Evolutionary conservation across 2,329 filamentous ascomycete species (phyloP).

Genomic region (Fusarium verrucosum): DNA sequence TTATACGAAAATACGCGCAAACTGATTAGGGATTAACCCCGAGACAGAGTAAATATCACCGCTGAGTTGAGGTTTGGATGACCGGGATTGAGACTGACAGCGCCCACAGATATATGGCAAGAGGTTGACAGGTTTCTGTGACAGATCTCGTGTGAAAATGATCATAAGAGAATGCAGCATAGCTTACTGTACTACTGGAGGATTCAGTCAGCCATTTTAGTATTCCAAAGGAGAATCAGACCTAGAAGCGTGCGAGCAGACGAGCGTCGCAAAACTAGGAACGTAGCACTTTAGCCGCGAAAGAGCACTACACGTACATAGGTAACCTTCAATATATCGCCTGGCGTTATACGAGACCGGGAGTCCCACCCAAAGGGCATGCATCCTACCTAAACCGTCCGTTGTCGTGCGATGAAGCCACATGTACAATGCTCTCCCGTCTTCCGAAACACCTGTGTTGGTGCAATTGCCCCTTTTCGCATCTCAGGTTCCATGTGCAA

Average conservation of each 20-base stretch:
- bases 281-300: too few species aligned
- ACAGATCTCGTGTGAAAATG: neutral
- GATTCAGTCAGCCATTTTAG: neutral
- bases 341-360: neutral
- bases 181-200: neutral
- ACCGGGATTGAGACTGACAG: too few species aligned
- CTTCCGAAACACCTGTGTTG: neutral
- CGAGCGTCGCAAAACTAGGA: too few species aligned
- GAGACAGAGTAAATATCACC: too few species aligned
- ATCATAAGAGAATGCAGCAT: neutral
- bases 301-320: neutral
- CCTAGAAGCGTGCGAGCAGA: too few species aligned
- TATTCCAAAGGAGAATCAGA: neutral
- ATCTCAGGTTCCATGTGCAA: neutral
- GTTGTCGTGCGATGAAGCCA: too few species aligned
- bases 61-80: too few species aligned
- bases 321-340: neutral
- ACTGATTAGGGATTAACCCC: too few species aligned
- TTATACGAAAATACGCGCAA: too few species aligned
- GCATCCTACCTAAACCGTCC: constrained; percentile 51
- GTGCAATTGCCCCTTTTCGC: neutral
- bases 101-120: neutral
- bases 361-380: constrained; percentile 33
- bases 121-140: neutral
- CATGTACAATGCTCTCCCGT: neutral